Conservation (phyloP, 2,329 filamentous ascomycete species). For the Monosporascus sp. region DNA sequence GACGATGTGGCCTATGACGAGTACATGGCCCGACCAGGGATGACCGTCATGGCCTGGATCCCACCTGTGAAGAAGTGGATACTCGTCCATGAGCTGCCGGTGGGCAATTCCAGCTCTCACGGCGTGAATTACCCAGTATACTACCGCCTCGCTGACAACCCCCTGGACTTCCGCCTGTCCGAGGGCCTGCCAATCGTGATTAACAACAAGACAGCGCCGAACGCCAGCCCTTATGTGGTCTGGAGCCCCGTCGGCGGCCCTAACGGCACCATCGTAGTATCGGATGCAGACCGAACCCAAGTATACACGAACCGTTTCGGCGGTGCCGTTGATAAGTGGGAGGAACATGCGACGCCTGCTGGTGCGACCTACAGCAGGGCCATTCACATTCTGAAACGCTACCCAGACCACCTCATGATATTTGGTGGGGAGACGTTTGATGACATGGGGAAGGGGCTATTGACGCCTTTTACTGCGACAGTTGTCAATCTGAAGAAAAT, state of each 20-base stretch:
- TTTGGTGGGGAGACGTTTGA: constrained; percentile 22
- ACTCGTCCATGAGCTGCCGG: constrained; percentile 37
- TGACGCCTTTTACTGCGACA: constrained; percentile 9
- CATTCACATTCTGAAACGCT: constrained; percentile 17
- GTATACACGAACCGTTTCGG: constrained; percentile 39
- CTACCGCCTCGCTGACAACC: constrained; percentile 37
- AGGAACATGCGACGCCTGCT: constrained; percentile 22
- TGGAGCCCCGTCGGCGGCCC: constrained; percentile 39
- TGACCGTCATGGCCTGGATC: constrained; percentile 57
- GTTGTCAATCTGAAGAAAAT: constrained; percentile 3
- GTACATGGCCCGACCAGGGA: constrained; percentile 61
- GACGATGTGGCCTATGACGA: constrained; percentile 56
- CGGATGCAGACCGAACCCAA: constrained; percentile 30
- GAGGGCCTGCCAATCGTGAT: constrained; percentile 28
- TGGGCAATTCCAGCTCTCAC: constrained; percentile 22
- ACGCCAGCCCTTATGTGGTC: constrained; percentile 37
- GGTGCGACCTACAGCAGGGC: constrained; percentile 24
- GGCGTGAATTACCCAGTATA: constrained; percentile 37
- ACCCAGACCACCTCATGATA: constrained; percentile 27
- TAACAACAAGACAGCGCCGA: constrained; percentile 26
- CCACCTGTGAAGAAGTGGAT: constrained; percentile 52
- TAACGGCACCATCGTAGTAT: constrained; percentile 41
- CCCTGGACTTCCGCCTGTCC: constrained; percentile 31
- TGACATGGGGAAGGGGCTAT: constrained; percentile 3
- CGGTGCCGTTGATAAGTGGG: constrained; percentile 33